Percentiles rank a stretch among this genome's conserved stretches.
phyloP scores from a whole-genome alignment of 257 asterid genomes.

The Nicotiana noctiflora region DNA sequence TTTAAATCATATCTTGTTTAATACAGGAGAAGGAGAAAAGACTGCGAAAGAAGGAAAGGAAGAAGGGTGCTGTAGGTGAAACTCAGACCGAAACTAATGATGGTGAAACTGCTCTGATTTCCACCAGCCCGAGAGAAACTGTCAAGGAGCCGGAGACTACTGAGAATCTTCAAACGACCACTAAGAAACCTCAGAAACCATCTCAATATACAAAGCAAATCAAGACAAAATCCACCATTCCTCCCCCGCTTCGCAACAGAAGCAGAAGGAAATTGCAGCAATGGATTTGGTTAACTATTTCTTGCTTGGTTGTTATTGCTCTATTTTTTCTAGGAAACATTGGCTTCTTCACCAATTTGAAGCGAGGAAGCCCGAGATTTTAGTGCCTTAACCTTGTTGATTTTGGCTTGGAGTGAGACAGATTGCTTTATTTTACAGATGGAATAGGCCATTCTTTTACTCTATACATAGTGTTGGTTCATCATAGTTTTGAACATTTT shows the following conservation, averaged over 20 bases:
- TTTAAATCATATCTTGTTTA: constrained; percentile 8
- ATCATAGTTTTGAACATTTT: neutral
- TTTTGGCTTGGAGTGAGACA: neutral
- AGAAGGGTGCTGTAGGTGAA: constrained; percentile 44
- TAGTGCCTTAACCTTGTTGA: constrained; percentile 11
- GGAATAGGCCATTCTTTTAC: neutral
- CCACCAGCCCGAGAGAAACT: constrained; percentile 34
- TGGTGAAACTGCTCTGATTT: constrained; percentile 33
- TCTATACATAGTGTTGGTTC: neutral
- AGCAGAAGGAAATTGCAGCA: constrained; percentile 69
- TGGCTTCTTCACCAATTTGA: constrained; percentile 51
- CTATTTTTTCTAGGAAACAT: constrained; percentile 74
- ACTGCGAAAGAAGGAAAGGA: constrained; percentile 77
- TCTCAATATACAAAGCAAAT: constrained; percentile 40
- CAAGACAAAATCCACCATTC: constrained; percentile 54
- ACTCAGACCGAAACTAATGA: constrained; percentile 25
- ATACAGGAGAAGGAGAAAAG: constrained; percentile 87
- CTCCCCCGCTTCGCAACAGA: constrained; percentile 82
- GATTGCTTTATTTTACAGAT: neutral
- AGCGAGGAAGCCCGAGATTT: constrained; percentile 24
- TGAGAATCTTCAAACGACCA: constrained; percentile 20
- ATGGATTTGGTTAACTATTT: constrained; percentile 61
- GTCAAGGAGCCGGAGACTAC: constrained; percentile 38
- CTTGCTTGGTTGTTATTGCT: constrained; percentile 37
- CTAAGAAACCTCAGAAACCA: constrained; percentile 40